Evolutionary conservation across 2,329 filamentous ascomycete genomes (phyloP), one percentile per base, ranked within the genome.

Genomic region (Diaporthe vexans): DNA sequence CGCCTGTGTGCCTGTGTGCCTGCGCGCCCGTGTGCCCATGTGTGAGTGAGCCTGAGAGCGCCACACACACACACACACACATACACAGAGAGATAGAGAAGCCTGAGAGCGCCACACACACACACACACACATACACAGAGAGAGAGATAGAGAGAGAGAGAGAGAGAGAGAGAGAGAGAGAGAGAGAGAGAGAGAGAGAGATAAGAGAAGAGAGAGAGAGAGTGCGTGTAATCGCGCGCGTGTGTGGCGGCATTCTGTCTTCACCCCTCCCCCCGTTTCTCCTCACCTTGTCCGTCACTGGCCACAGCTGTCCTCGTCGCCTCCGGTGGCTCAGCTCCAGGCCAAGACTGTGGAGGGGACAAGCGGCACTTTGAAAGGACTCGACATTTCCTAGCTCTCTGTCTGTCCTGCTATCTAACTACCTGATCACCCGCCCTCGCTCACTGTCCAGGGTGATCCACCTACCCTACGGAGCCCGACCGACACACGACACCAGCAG

Each of bases 401-500:
- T 19, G 58, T 54, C 46, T 15, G 37, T 40, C 57, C 46, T 54
- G 57, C n/a, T 59, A 24, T 63, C n/a, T 17, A 71, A 43, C 69
- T 13, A 37, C 37, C 33, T 35, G 19, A 52, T 63, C 57, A 48
- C 46, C 33, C 58, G 37, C 46, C 48, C 46, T 51, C 69, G 54
- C 56, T 51, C 46, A 37, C 58, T 51, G 26, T 54, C 59, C 19
- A 51, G 52, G 54, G 37, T 57, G 57, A 58, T 52, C 51, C 61
- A 73, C 51, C 40, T 29, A 51, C 17, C 33, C 29, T 37, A 46
- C 40, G 40, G 54, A 61, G 15, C 26, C 72, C 46, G 52, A 51
- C 74, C 35, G 54, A 72, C 70, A 74, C 71, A 74, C 71, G 58
- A 75, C 37, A 54, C 57, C 24, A 11, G 52, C 56, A 51, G 21